Evolutionary conservation across 768 basidiomycete species (phyloP).

Genomic region (Hemileccinum impolitum): DNA sequence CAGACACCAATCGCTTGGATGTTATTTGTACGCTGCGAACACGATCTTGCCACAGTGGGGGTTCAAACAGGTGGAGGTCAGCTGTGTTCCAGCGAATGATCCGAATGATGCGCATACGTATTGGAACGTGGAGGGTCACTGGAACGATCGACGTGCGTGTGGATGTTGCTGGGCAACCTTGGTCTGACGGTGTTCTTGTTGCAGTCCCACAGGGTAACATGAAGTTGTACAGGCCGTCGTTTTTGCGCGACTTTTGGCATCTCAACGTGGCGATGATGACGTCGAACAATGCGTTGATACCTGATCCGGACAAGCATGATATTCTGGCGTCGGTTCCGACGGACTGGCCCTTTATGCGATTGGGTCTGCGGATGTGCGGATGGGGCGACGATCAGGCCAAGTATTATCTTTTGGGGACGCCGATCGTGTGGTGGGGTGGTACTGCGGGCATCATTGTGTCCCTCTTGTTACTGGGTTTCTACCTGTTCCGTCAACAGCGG

Average conservation of each 20-base stretch:
- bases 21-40: conserved; percentile 89
- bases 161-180: background rate
- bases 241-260: conserved; percentile 97
- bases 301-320: conserved; percentile 98
- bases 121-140: conserved; percentile 98
- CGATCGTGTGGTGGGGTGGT: conserved; percentile 87
- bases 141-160: conserved; percentile 87
- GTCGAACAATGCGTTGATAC: conserved; percentile 96
- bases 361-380: conserved; percentile 95
- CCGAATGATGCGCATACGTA: conserved; percentile 80
- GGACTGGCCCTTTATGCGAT: conserved; percentile 90
- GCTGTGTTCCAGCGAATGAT: conserved; percentile 86
- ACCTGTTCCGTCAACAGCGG: conserved; percentile 80
- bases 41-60: conserved; percentile 94
- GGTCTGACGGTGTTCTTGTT: background rate
- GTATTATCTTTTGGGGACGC: conserved; percentile 93
- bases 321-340: conserved; percentile 89
- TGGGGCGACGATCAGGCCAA: conserved; percentile 88
- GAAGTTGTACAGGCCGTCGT: conserved; percentile 86
- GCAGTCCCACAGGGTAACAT: conserved; percentile 80
- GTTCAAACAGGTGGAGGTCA: conserved; percentile 97
- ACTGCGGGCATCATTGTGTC: conserved; percentile 60
- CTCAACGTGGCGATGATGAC: conserved; percentile 99
- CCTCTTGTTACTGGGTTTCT: conserved; percentile 53
- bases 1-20: conserved; percentile 71